Base-by-base conservation (phyloP, 164 flowering plant species). In the Umbellularia californica region DNA sequence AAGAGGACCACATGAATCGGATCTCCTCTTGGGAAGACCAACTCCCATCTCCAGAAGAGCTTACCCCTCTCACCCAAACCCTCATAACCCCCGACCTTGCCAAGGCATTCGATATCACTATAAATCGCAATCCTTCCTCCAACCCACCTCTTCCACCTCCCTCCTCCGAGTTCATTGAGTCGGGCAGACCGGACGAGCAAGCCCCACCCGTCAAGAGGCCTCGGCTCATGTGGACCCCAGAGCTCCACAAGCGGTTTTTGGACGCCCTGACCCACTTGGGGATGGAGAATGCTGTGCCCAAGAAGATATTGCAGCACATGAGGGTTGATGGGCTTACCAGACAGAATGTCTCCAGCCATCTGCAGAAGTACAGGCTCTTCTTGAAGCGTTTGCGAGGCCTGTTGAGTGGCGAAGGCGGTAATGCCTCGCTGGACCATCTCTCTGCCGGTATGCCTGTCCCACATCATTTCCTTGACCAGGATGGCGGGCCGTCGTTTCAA, bases 1-100 rank as follows among this genome's bases (percentile, higher is more conserved):
- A 89, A 0, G 95, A 69, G 19, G 70, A 65, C 62, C 50, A 92
- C 13, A 78, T 90, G 1, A 92, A 89, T 84, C 93, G 99, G 98
- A 92, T 95, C 65, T 73, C 95, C 3, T 84, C 83, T 75, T 95
- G 97, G 98, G 97, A 93, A 75, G 95, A 92, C 25, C 91, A 95
- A 68, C 89, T 95, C 1, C 99, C 98, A 0, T 74, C 97, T 0
- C 95, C 94, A 4, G 97, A 95, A 7, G 99, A 96, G 74, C 88
- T 96, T 20, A 94, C 83, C 83, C 97, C 99, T 27, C 72, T 96
- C n/a, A 83, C 97, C 14, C 98, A 96, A 84, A 81, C 98, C 92
- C 92, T 96, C 79, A 96, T 96, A 66, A 89, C 98, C 19, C 95
- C 97, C 63, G 92, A 92, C 84, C 94, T 96, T 14, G 97, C 97